phyloP scores from a whole-genome alignment of 2,329 filamentous ascomycete species.

The Alternaria brassicae region DNA sequence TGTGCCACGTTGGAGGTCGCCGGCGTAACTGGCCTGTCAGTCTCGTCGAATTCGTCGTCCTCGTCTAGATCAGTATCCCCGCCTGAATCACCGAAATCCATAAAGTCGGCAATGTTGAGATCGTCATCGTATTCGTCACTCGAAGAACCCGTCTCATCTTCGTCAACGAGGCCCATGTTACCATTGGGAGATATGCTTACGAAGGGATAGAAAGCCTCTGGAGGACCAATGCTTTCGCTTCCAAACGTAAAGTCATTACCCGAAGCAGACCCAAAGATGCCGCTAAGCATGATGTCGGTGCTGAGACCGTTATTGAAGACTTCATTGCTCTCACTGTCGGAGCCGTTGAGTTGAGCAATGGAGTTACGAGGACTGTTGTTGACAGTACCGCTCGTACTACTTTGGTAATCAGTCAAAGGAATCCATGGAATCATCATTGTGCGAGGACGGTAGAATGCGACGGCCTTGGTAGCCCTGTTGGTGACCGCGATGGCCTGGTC shows the following conservation, averaged over 20 bases:
- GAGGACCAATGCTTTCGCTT: conserved; percentile 73
- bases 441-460: conserved; percentile 53
- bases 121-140: conserved; percentile 64
- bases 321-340: conserved; percentile 51
- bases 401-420: conserved; percentile 41
- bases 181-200: conserved; percentile 64
- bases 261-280: conserved; percentile 61
- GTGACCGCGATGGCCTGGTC: conserved; percentile 53
- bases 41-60: conserved; percentile 44
- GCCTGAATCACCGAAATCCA: conserved; percentile 47
- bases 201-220: conserved; percentile 78
- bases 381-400: conserved; percentile 50
- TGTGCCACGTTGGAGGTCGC: conserved; percentile 42
- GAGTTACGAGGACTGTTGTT: conserved; percentile 50
- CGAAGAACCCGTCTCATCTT: conserved; percentile 66
- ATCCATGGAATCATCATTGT: conserved; percentile 37
- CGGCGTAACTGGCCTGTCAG: conserved; percentile 47
- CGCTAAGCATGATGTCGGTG: conserved; percentile 80
- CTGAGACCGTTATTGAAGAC: conserved; percentile 40
- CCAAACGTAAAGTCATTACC: conserved; percentile 57
- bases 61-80: conserved; percentile 47
- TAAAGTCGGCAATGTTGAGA: conserved; percentile 49
- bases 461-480: conserved; percentile 50
- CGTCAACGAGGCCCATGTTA: conserved; percentile 59
- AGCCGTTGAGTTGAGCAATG: conserved; percentile 45